Base-by-base conservation (phyloP, 2,329 filamentous ascomycete species). In the Fusarium penzigii region DNA sequence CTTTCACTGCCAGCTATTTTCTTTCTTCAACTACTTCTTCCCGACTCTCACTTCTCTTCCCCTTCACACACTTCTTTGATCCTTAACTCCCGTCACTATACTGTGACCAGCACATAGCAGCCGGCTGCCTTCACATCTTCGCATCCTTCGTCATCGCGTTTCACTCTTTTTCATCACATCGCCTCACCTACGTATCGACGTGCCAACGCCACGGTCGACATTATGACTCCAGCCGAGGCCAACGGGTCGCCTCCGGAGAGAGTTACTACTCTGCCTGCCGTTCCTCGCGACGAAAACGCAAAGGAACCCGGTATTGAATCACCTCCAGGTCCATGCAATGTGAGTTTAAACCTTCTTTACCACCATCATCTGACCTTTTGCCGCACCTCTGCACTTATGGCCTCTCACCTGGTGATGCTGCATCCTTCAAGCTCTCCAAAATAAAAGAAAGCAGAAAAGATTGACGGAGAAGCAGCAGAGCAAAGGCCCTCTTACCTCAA, bases 211-310 rank as follows among this genome's bases (percentile, higher is more conserved):
- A 29, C 29, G 32, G 39, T 48, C 36, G 44, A 39, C 25, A 58
- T 48, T 51, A 74, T 74, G 72, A 64, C 70, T 48, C 52, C 65
- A 46, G 49, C 65, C 29, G 64, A 64, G 42, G 58, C 62, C 36
- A 58, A 62, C 44, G 63, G 52, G 16, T 65, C 67, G 29, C 64
- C 69, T 46, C 61, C 68, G 29, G 63, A 67, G 53, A 63, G 57
- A 51, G 57, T 51, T 40, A 48, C 55, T 25, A 40, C 54, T 13
- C 48, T 54, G 38, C 45, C 49, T 39, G 49, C 51, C 32, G 39
- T 50, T 51, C 44, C 51, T 29, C 63, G 64, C 34, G 63, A 64
- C 32, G 66, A 67, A 12, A 55, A 49, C 42, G 29, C 46, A 29
- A 61, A 56, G 40, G 17, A 44, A 13, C n/a, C 39, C 29, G 53